Evolutionary conservation across 2,329 filamentous ascomycete species (phyloP).

Genomic region (Venturiaceae sp.): DNA sequence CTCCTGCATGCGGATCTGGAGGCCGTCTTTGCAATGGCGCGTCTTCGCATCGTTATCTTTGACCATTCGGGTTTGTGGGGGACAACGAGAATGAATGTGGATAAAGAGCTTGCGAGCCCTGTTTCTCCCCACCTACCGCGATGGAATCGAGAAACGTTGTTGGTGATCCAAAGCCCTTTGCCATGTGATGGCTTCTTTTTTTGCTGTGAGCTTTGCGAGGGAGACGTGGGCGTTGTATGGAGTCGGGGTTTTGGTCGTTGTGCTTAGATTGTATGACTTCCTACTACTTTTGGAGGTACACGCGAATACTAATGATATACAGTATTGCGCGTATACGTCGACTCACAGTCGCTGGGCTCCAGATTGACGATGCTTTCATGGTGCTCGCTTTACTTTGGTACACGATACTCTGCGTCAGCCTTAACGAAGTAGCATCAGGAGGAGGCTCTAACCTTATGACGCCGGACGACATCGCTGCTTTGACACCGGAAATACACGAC

Average conservation of each 20-base stretch:
- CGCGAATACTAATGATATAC: neutral
- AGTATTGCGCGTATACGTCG: neutral
- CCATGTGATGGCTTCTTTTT: neutral
- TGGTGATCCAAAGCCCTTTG: neutral
- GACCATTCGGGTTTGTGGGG: neutral
- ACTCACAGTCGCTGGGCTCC: neutral
- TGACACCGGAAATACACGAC: neutral
- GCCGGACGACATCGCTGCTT: neutral
- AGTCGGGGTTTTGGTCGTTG: neutral
- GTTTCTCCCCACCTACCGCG: neutral
- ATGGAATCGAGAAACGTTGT: neutral
- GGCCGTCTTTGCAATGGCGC: neutral
- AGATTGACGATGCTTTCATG: neutral
- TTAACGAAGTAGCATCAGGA: neutral
- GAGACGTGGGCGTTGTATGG: neutral
- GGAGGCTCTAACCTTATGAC: neutral
- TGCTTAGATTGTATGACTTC: neutral
- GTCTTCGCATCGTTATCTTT: neutral
- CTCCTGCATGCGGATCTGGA: neutral
- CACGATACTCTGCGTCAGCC: neutral
- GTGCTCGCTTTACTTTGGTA: neutral
- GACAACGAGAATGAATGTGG: neutral
- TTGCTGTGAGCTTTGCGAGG: neutral
- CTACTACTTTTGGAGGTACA: neutral
- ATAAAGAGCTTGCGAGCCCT: neutral